These are phyloP conservation scores for Phaeosphaeria sp. DNA, from an alignment of 2,329 filamentous ascomycete genomes.

Conservation along the genomic window DNA sequence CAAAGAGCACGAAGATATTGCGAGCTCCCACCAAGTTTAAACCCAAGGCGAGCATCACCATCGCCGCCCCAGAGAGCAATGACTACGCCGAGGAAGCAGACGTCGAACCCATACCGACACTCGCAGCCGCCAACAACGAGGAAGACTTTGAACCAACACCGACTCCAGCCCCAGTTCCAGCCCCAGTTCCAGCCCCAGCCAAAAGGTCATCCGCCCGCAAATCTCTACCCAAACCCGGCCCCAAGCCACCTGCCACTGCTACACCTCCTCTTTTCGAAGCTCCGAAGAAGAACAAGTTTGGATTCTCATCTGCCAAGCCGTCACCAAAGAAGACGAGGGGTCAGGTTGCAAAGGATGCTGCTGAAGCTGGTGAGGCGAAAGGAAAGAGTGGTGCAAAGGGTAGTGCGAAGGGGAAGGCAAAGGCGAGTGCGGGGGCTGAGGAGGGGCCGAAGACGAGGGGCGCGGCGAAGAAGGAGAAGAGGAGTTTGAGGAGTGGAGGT, in stretches of 20 bases:
- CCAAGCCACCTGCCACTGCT: neutral
- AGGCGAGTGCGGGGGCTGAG: neutral
- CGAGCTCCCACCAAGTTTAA: neutral
- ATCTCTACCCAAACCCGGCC: neutral
- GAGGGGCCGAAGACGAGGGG: conserved; percentile 11
- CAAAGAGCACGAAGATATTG: neutral
- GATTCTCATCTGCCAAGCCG: neutral
- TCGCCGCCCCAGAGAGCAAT: too few species aligned
- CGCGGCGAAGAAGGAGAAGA: conserved; percentile 12
- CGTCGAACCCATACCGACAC: neutral
- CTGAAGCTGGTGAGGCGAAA: neutral
- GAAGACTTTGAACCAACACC: neutral
- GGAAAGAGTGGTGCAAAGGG: neutral
- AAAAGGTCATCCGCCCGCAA: neutral
- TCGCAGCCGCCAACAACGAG: neutral
- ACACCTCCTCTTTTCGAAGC: neutral
- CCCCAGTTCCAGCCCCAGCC: neutral
- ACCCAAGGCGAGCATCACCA: neutral
- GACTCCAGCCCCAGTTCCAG: neutral
- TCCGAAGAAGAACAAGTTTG: conserved; percentile 6
- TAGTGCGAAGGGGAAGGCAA: neutral
- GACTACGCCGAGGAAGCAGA: neutral
- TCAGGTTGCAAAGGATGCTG: neutral
- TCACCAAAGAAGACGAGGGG: neutral
- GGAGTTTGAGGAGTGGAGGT: conserved; percentile 14